phyloP scores from a whole-genome alignment of 306 rosid genomes.

The Cicer chorassanicum region DNA sequence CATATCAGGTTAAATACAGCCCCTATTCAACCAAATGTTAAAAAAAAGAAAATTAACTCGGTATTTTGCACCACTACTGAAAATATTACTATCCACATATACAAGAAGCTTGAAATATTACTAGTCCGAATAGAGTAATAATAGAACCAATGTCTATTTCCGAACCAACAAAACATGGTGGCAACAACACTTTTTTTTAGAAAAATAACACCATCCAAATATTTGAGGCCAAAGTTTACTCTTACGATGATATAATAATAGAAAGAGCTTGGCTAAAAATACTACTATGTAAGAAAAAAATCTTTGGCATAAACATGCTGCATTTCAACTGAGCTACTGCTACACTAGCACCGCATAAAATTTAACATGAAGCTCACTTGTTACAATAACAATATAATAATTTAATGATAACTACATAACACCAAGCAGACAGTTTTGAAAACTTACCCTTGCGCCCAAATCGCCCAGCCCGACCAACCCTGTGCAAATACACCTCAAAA shows the following conservation, averaged over 20 bases:
- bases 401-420: background rate
- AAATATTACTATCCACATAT: constrained; percentile 9
- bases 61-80: constrained; percentile 4
- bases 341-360: constrained; percentile 1
- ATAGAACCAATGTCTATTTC: constrained; percentile 20
- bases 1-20: constrained; percentile 70
- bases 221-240: background rate
- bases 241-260: background rate
- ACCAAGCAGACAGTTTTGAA: background rate
- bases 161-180: constrained; percentile 24
- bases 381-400: background rate
- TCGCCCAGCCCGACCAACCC: constrained; percentile 92
- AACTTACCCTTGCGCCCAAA: constrained; percentile 88
- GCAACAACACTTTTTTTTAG: background rate
- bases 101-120: constrained; percentile 27
- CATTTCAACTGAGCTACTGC: background rate
- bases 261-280: constrained; percentile 24
- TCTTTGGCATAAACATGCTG: background rate
- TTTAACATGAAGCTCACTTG: constrained; percentile 12
- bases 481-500: constrained; percentile 81
- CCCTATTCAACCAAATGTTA: constrained; percentile 45
- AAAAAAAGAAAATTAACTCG: background rate
- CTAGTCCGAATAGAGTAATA: background rate
- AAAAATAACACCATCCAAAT: background rate
- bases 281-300: constrained; percentile 7